phyloP scores from a whole-genome alignment of 371 early-diverging fungal genomes.

The Lichtheimia ornata region DNA sequence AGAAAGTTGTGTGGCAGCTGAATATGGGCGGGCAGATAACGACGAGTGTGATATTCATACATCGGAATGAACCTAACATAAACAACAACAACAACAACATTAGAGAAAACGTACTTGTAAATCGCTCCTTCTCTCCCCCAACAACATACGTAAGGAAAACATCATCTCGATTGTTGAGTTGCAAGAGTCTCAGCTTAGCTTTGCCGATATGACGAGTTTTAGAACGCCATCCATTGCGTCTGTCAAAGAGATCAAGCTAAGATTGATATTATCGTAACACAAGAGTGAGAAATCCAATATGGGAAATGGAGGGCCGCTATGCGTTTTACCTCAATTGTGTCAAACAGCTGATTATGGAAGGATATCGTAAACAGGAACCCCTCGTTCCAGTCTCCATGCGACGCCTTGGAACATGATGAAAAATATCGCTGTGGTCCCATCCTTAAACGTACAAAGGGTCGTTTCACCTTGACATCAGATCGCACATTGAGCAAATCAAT shows the following conservation, averaged over 20 bases:
- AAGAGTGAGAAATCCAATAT: neutral
- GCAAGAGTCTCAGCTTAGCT: slow-evolving; percentile 44
- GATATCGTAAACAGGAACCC: slow-evolving; percentile 72
- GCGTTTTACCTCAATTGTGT: slow-evolving; percentile 53
- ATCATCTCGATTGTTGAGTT: slow-evolving; percentile 33
- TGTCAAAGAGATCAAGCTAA: slow-evolving; percentile 50
- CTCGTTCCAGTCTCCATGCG: slow-evolving; percentile 75
- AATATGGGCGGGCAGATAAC: slow-evolving; percentile 47
- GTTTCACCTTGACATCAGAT: slow-evolving; percentile 26
- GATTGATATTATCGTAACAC: slow-evolving; percentile 2
- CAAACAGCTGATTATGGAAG: slow-evolving; percentile 78
- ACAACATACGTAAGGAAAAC: slow-evolving; percentile 49
- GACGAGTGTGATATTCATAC: slow-evolving; percentile 49
- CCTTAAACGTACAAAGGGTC: slow-evolving; percentile 33
- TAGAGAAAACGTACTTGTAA: neutral
- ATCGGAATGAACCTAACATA: slow-evolving; percentile 45
- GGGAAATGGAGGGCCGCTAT: neutral
- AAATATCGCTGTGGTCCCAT: slow-evolving; percentile 41
- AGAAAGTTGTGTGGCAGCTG: slow-evolving; percentile 48
- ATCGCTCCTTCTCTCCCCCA: too few species aligned
- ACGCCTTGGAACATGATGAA: slow-evolving; percentile 27
- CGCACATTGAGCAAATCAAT: slow-evolving; percentile 43
- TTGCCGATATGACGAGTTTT: slow-evolving; percentile 44
- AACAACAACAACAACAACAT: slow-evolving; percentile 10
- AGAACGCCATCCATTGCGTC: slow-evolving; percentile 36